Base-by-base conservation (phyloP, 2,329 filamentous ascomycete species). In the Drechslerella stenobrocha region DNA sequence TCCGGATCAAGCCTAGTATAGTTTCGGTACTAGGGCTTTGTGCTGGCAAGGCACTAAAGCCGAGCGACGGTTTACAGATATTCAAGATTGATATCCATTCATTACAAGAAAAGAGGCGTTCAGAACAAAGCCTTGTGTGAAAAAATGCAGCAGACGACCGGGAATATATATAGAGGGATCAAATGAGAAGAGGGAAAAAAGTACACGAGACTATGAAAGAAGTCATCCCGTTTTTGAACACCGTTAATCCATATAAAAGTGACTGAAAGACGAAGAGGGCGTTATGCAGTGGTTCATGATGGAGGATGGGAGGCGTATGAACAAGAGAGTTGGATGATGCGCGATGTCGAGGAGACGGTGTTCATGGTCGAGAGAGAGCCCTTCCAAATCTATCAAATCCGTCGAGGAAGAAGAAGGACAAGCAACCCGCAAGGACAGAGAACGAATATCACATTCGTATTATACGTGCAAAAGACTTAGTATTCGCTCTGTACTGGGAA, bases 401-500 rank as follows among this genome's bases (percentile, higher is more conserved):
- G 52, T 60, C 55, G 56, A 52, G 48, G 15, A 22, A 20, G 15
- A 18, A 18, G 23, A 20, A 50, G n/a, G n/a, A 47, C 32, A 24
- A 55, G 32, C 52, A 52, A 15, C 34, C 28, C 40, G 18, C 34
- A 34, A 18, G 11, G 23, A 13, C 24, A 56, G 45, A 57, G 45
- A 47, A 66, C 50, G 55, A 60, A 67, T 60, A 67, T 67, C 60
- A 67, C 50, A 67, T 67, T 67, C 59, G n/a, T 42, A 50, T 45
- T 52, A 53, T 55, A 58, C 34, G 28, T 48, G 35, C 26, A 52
- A 66, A 53, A 63, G 73, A 76, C 82, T 83, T 93, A 95, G 82
- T 88, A 95, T 78, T 84, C 76, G 77, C 82, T 80, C 77, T 82
- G 82, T 78, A 83, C 84, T 83, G 93, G 93, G 87, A 98, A 98